Percentiles rank a stretch among this genome's conserved stretches.
Evolutionary conservation across 805 yeast species (phyloP).

Genomic region (Wickerhamomyces bovis): DNA sequence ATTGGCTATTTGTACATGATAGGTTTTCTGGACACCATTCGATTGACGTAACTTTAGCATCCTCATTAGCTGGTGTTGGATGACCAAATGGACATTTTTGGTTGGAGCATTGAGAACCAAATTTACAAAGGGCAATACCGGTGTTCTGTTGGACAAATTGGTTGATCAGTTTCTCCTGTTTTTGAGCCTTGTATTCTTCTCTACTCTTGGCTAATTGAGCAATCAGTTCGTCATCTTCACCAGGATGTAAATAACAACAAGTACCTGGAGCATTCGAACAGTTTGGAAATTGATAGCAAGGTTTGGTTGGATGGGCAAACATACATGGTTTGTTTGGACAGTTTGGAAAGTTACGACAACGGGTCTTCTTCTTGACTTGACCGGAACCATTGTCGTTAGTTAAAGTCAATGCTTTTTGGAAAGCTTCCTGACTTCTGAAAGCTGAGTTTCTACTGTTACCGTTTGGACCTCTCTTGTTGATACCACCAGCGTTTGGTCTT

Average conservation of each 20-base stretch:
- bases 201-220: constrained; percentile 61
- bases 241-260: constrained; percentile 78
- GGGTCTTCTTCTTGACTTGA: constrained; percentile 47
- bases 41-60: constrained; percentile 57
- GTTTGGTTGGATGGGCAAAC: constrained; percentile 74
- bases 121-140: constrained; percentile 66
- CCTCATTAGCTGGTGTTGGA: constrained; percentile 80
- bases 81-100: constrained; percentile 85
- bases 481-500: not conserved
- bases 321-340: constrained; percentile 62
- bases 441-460: constrained; percentile 16
- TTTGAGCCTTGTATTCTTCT: constrained; percentile 39
- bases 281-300: constrained; percentile 68
- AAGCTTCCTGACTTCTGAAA: constrained; percentile 25
- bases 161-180: constrained; percentile 24
- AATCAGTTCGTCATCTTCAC: constrained; percentile 72
- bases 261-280: constrained; percentile 79
- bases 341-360: constrained; percentile 69
- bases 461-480: constrained; percentile 4
- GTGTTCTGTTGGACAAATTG: constrained; percentile 26
- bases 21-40: constrained; percentile 78
- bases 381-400: constrained; percentile 26
- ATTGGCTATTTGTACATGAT: constrained; percentile 51
- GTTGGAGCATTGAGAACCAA: constrained; percentile 68
- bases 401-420: constrained; percentile 34